phyloP scores from a whole-genome alignment of 2,329 filamentous ascomycete genomes.

The Sporothrix brasiliensis region DNA sequence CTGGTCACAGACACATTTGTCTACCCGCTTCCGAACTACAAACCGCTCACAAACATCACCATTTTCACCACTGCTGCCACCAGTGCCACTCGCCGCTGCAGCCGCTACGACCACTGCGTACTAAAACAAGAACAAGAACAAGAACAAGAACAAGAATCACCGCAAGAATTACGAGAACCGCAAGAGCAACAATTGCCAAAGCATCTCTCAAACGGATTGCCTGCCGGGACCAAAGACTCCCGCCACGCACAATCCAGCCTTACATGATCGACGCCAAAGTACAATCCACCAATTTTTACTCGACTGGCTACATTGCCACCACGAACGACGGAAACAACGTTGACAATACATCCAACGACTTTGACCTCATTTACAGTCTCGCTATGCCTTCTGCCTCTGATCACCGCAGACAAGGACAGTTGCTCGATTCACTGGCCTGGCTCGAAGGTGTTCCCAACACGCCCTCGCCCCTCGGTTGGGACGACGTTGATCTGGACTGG shows the following conservation, averaged over 20 bases:
- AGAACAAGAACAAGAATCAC: background rate
- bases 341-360: background rate
- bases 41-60: conserved; percentile 2
- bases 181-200: background rate
- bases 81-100: background rate
- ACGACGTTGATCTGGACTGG: conserved; percentile 8
- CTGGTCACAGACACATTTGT: conserved; percentile 28
- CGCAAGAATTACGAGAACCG: background rate
- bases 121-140: conserved; percentile 12
- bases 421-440: conserved; percentile 12
- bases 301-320: background rate
- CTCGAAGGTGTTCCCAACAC: conserved; percentile 14
- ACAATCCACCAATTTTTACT: conserved; percentile 12
- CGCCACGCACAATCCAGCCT: conserved; percentile 21
- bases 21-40: conserved; percentile 18
- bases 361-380: background rate
- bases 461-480: background rate
- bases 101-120: conserved; percentile 9
- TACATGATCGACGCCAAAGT: conserved; percentile 22
- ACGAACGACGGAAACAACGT: background rate
- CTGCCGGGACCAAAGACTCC: conserved; percentile 22
- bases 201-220: conserved; percentile 5
- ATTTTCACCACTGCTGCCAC: background rate
- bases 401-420: background rate
- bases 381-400: background rate